Evolutionary conservation across 805 yeast genomes (phyloP).

Genomic region (Lachancea cidri): DNA sequence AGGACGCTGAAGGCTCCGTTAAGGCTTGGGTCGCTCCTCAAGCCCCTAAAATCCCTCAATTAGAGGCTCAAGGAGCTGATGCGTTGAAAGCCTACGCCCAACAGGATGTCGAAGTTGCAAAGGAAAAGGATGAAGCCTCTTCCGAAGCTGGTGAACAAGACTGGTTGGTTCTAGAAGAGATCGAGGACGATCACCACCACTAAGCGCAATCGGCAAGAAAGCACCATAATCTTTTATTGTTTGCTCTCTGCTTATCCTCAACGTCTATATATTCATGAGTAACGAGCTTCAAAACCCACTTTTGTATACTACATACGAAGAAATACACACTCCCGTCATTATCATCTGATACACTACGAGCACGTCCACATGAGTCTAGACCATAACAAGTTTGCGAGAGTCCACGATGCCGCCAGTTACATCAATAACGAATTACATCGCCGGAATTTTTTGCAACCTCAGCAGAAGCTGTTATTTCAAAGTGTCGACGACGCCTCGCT

Average conservation of each 20-base stretch:
- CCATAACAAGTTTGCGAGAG: conserved; percentile 10
- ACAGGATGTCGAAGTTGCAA: conserved; percentile 68
- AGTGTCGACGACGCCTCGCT: conserved; percentile 6
- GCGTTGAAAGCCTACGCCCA: conserved; percentile 65
- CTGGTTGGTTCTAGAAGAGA: conserved; percentile 78
- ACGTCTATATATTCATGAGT: conserved; percentile 9
- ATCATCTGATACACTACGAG: neutral
- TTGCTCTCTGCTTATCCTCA: neutral
- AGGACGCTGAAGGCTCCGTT: conserved; percentile 73
- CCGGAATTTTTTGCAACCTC: conserved; percentile 14
- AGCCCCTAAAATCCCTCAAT: conserved; percentile 68
- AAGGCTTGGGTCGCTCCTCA: conserved; percentile 79
- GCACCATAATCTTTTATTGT: neutral
- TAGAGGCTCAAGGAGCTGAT: conserved; percentile 62
- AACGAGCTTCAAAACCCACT: conserved; percentile 4
- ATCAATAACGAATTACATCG: conserved; percentile 18
- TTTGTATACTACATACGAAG: conserved; percentile 9
- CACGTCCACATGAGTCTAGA: neutral
- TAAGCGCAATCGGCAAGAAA: conserved; percentile 1
- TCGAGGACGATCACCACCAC: conserved; percentile 40
- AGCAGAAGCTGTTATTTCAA: conserved; percentile 6
- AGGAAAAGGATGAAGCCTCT: conserved; percentile 40
- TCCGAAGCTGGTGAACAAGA: conserved; percentile 42
- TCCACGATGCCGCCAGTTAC: conserved; percentile 20
- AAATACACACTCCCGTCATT: neutral